Conservation (phyloP, 192 early-diverging fungal species). For the Kickxella alabastrina region DNA sequence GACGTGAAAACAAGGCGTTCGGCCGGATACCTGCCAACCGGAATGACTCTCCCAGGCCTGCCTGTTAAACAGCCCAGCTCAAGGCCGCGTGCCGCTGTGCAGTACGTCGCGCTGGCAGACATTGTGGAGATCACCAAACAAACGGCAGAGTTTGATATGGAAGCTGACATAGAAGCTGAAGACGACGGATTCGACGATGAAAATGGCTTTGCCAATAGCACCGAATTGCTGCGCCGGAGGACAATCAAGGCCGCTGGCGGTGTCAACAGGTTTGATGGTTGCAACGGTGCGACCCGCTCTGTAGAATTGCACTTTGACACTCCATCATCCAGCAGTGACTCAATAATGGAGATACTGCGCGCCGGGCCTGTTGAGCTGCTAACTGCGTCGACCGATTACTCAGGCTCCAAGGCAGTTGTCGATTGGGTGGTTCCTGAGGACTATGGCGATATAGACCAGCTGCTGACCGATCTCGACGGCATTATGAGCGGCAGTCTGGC, state of each 20-base stretch:
- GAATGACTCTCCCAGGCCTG: slow-evolving; percentile 26
- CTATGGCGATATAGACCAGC: slow-evolving; percentile 43
- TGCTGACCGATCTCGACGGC: slow-evolving; percentile 39
- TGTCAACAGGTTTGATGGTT: background rate
- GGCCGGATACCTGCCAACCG: slow-evolving; percentile 22
- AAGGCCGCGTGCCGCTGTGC: slow-evolving; percentile 29
- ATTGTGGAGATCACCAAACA: slow-evolving; percentile 34
- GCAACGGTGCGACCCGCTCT: slow-evolving; percentile 14
- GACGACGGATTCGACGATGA: background rate
- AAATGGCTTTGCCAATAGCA: background rate
- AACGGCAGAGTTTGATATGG: background rate
- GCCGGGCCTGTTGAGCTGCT: slow-evolving; percentile 33
- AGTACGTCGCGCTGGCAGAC: slow-evolving; percentile 36
- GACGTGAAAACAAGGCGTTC: slow-evolving; percentile 6
- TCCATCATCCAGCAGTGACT: slow-evolving; percentile 32
- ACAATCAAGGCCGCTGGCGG: slow-evolving; percentile 1
- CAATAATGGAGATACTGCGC: slow-evolving; percentile 35
- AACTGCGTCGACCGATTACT: slow-evolving; percentile 42
- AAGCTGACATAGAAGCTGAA: background rate
- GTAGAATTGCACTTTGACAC: slow-evolving; percentile 16
- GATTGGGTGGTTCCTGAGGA: slow-evolving; percentile 37
- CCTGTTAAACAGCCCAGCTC: slow-evolving; percentile 13
- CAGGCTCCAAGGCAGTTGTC: slow-evolving; percentile 42
- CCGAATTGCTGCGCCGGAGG: slow-evolving; percentile 4
- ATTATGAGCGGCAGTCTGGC: slow-evolving; percentile 43